A percentile compares a stretch with the other conserved stretches of the same genome.
phyloP scores from a whole-genome alignment of 345 rosid genomes.

The Rubroshorea leprosula region DNA sequence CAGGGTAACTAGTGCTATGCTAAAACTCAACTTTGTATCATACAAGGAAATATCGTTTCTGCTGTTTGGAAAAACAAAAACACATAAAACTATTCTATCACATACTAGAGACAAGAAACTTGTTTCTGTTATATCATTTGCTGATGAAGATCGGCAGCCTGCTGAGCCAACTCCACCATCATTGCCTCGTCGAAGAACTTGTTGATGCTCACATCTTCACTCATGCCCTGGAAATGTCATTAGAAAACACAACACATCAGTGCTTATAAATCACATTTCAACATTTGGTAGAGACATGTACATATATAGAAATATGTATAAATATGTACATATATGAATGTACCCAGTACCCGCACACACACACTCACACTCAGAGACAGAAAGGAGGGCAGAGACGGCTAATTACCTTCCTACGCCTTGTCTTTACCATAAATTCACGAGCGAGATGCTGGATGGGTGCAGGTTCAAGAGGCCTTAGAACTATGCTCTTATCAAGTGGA shows the following conservation, averaged over 20 bases:
- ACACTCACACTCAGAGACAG: no score
- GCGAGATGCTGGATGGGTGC: conserved; percentile 83
- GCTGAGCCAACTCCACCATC: conserved; percentile 75
- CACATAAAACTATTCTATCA: no score
- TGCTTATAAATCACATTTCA: no score
- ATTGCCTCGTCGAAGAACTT: conserved; percentile 81
- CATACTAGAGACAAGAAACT: no score
- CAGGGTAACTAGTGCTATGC: no score
- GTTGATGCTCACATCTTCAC: conserved; percentile 82
- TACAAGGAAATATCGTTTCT: no score
- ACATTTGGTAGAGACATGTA: no score
- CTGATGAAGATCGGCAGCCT: conserved; percentile 64
- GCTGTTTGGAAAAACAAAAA: no score
- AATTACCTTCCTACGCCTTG: conserved; percentile 65
- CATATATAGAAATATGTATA: no score
- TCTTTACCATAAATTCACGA: conserved; percentile 81
- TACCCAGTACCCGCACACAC: no score
- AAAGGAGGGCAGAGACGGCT: background rate
- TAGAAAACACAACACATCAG: conserved; percentile 45
- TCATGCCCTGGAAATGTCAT: conserved; percentile 52
- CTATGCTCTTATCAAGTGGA: conserved; percentile 76
- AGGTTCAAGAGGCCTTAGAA: conserved; percentile 68
- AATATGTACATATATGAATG: no score
- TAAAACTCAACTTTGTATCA: no score
- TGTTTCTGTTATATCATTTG: conserved; percentile 57